Base-by-base conservation (phyloP, 129 eudicot genomes). In the Calendula officinalis region DNA sequence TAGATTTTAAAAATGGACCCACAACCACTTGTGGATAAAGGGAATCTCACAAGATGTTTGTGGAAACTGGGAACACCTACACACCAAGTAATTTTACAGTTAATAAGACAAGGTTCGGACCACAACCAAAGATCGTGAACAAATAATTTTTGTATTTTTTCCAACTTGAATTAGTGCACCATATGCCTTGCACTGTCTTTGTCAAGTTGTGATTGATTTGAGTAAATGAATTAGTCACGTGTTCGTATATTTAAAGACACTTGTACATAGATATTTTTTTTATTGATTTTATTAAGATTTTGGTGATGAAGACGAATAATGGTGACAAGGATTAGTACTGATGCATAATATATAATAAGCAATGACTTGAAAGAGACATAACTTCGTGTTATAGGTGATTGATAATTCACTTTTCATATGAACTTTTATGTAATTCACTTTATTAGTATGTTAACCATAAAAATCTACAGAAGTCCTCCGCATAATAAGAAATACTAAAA, bases 21-120 rank as follows among this genome's bases (percentile, higher is more conserved):
- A 47, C 22, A 14, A 32, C 61, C 33, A 46, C 30, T 39, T 37
- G 47, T 17, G 41, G 60, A 57, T 57, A 50, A 47, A 39, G 53
- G 33, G 33, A 47, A 66, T 74, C 60, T 46, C 46, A 44, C 32
- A 5, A 44, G 38, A 27, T 11, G 35, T 41, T 49, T 62, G 47
- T 65, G 60, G 30, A 2, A 22, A 22, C 30, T 16, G 12, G 45
- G 61, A 56, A 46, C 72, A 10, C 32, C 41, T 30, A 14, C 6
- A 42, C 14, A 5, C 57, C 22, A 32, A 61, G n/a, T 45, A 30
- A 40, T 30, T 60, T 71, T 27, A 38, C 7, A 16, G 4, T 52
- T 52, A 22, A 9, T 48, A 64, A 47, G 69, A 50, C 55, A 32
- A 15, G 9, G 16, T 57, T 8, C 42, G 48, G 60, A 66, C 73